A percentile compares a stretch with the other conserved stretches of the same genome.
These are phyloP conservation scores for Zizania latifolia DNA, from an alignment of 176 grass and related monocot genomes.

Conservation along the genomic window DNA sequence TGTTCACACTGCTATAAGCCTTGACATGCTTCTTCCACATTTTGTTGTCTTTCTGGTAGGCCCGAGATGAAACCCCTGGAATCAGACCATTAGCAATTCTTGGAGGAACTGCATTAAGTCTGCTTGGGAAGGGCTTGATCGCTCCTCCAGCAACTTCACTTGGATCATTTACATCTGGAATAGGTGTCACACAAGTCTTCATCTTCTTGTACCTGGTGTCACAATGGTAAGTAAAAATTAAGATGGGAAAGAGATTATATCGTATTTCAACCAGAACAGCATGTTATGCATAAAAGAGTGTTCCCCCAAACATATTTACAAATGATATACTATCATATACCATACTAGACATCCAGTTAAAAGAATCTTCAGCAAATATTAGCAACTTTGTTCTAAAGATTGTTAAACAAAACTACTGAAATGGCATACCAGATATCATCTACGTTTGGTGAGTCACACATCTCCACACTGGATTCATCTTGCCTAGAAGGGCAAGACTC, in stretches of 20 bases:
- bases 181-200: conserved; percentile 76
- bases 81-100: conserved; percentile 62
- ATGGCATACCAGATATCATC: conserved; percentile 79
- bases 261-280: neutral
- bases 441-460: conserved; percentile 66
- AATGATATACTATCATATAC: neutral
- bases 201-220: conserved; percentile 67
- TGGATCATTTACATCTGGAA: conserved; percentile 58
- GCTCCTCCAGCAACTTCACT: conserved; percentile 65
- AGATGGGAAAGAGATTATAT: neutral
- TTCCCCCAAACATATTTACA: neutral
- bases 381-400: neutral
- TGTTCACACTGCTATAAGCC: conserved; percentile 74
- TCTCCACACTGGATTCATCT: conserved; percentile 53
- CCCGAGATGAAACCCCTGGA: conserved; percentile 53
- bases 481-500: conserved; percentile 63
- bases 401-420: conserved; percentile 9
- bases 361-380: neutral
- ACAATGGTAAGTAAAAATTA: neutral
- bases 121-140: conserved; percentile 68
- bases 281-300: neutral
- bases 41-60: conserved; percentile 65
- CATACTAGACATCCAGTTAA: neutral
- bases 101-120: conserved; percentile 75
- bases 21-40: conserved; percentile 81